Percentiles rank a stretch among this genome's conserved stretches.
Evolutionary conservation across 2,329 filamentous ascomycete genomes (phyloP).

Genomic region (Hypocrella siamensis): DNA sequence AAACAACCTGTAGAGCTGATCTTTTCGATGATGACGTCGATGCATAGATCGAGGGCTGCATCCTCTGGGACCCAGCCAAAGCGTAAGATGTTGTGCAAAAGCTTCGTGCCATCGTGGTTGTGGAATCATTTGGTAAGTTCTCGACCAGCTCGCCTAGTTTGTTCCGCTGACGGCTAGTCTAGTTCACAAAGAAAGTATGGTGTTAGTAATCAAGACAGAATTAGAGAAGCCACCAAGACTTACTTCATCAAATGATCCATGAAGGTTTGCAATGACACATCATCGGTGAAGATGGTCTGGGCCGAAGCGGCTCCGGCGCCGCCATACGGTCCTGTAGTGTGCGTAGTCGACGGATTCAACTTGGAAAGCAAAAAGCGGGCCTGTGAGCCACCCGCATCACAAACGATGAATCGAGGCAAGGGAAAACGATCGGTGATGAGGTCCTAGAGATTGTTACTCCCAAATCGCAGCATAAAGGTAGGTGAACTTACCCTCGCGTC

Average conservation of each 20-base stretch:
- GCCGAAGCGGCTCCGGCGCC: conserved; percentile 73
- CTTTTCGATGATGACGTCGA: no score
- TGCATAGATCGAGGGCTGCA: no score
- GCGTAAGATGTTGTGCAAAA: no score
- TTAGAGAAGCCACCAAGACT: conserved; percentile 13
- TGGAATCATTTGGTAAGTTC: background rate
- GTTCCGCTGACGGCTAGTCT: conserved; percentile 49
- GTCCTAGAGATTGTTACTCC: conserved; percentile 40
- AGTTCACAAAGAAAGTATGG: conserved; percentile 1
- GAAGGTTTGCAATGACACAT: conserved; percentile 94
- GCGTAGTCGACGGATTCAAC: conserved; percentile 92
- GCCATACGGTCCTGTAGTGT: conserved; percentile 84
- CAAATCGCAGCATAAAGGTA: background rate
- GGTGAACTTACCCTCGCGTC: conserved; percentile 63
- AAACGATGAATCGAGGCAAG: conserved; percentile 96
- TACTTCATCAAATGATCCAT: conserved; percentile 99
- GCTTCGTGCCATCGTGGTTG: no score
- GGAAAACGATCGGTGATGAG: conserved; percentile 95
- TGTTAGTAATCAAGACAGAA: conserved; percentile 4
- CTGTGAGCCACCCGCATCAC: conserved; percentile 94
- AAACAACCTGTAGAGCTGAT: no score
- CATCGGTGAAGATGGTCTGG: conserved; percentile 97
- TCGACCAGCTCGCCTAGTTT: conserved; percentile 23
- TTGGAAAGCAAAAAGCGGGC: conserved; percentile 94
- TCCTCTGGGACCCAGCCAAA: no score